phyloP scores from a whole-genome alignment of 768 basidiomycete species.

The Tylopilus balloui region DNA sequence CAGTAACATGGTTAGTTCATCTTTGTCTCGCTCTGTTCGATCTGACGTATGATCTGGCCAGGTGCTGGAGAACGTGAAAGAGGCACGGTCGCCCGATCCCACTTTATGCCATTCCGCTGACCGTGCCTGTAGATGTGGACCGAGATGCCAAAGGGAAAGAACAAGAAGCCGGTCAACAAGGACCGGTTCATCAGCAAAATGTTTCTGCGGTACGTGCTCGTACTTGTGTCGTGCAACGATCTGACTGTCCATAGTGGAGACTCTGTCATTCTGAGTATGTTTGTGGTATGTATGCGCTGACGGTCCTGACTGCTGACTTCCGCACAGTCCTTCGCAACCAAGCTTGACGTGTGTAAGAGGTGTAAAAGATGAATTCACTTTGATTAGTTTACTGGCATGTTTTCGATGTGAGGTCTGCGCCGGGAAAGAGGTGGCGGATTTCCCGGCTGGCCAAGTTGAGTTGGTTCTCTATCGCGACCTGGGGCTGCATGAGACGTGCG shows the following conservation, averaged over 20 bases:
- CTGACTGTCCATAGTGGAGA: conserved; percentile 62
- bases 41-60: conserved; percentile 30
- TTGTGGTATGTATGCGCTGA: not conserved
- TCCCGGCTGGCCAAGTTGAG: conserved; percentile 56
- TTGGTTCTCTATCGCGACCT: conserved; percentile 61
- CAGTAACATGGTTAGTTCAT: conserved; percentile 84
- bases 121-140: conserved; percentile 86
- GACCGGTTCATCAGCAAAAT: conserved; percentile 99
- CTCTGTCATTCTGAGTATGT: conserved; percentile 94
- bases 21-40: not conserved
- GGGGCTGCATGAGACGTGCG: conserved; percentile 13
- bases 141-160: conserved; percentile 94
- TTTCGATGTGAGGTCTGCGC: not conserved
- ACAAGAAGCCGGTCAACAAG: conserved; percentile 98
- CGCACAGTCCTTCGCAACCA: conserved; percentile 70
- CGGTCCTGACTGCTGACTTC: conserved; percentile 34
- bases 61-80: conserved; percentile 98
- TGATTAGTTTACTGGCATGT: conserved; percentile 3
- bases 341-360: conserved; percentile 36
- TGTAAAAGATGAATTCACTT: not conserved
- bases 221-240: conserved; percentile 3
- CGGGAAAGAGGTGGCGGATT: conserved; percentile 51
- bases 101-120: conserved; percentile 7
- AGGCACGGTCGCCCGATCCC: conserved; percentile 47
- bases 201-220: conserved; percentile 73